Evolutionary conservation across 176 grass and related monocot genomes (phyloP), one percentile per base, ranked within the genome.

Genomic region (Melocanna baccifera): DNA sequence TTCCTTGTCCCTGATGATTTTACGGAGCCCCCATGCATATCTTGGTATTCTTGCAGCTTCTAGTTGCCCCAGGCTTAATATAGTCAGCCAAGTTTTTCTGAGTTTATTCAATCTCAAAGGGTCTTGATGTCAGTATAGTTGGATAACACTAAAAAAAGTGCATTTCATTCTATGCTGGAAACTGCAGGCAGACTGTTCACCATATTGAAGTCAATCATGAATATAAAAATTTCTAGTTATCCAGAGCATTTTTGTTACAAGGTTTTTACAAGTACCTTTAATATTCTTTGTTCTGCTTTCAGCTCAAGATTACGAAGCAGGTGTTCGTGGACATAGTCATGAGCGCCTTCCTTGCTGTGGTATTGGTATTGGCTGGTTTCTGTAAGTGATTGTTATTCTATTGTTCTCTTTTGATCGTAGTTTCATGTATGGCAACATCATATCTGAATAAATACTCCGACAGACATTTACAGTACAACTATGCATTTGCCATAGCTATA

Each of bases 361-460:
- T 6, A 78, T 93, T 9, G 93, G 96, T 58, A 62, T 95, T 80
- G 96, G 96, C 43, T 98, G 96, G 96, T 71, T 98, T 80, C 53
- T 98, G 96, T 98, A 89, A 90, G 93, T 88, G 67, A 80, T 13
- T 32, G 9, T 47, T 41, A 36, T 65, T 73, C 28, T 74, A 15
- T 41, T 34, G 71, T 66, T 70, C 12, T 55, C 14, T 40, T 36
- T 3, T 86, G 40, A 75, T 61, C 22, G n/a, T 61, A 61, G 11
- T 57, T 87, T 69, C 68, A 82, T 50, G 22, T 76, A 37, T 67
- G 68, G 3, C 18, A 63, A 16, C 36, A 88, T 36, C 48, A n/a
- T 42, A 22, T n/a, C 28, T 39, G 48, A 22, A 72, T 52, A 52
- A 48, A 13, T 36, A 58, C 36, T 3, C 43, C 46, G 22, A 42